Conservation (phyloP, 2,329 filamentous ascomycete genomes). For the Aspergillus bombycis region DNA sequence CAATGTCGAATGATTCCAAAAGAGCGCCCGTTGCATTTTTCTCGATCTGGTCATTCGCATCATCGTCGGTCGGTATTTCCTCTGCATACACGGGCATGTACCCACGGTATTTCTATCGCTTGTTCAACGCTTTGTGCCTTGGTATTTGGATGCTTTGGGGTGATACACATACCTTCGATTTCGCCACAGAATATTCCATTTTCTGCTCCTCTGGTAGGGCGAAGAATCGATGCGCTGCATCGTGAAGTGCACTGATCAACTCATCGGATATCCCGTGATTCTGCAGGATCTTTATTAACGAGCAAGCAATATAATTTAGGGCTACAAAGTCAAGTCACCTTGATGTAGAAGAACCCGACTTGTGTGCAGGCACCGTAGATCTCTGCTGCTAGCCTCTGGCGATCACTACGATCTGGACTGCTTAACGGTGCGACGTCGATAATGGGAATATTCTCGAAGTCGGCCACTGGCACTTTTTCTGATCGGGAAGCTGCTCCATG, state of each 20-base stretch:
- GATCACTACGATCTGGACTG: conserved; percentile 38
- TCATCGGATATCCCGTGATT: conserved; percentile 28
- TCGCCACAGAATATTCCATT: conserved; percentile 44
- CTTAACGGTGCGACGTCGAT: conserved; percentile 50
- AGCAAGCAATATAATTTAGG: accelerated
- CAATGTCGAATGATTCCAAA: conserved; percentile 32
- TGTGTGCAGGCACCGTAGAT: conserved; percentile 45
- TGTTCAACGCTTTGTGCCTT: not conserved
- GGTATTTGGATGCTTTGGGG: too few relatives aligned
- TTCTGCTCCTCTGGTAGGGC: conserved; percentile 44
- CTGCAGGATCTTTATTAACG: conserved; percentile 8
- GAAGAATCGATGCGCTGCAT: conserved; percentile 45
- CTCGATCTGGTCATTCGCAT: conserved; percentile 14
- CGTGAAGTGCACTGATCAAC: conserved; percentile 17
- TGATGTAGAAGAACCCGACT: conserved; percentile 52
- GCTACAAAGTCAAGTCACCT: conserved; percentile 20
- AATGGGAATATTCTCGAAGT: conserved; percentile 42
- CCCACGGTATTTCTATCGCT: conserved; percentile 27
- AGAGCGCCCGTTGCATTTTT: conserved; percentile 13
- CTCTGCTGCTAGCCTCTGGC: conserved; percentile 43
- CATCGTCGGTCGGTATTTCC: conserved; percentile 19
- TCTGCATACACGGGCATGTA: conserved; percentile 27
- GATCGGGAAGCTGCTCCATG: not conserved
- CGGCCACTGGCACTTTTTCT: not conserved
- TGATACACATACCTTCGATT: conserved; percentile 21